Evolutionary conservation across 495 filamentous ascomycete species (phyloP).

Genomic region (Lentithecium fluviatile): DNA sequence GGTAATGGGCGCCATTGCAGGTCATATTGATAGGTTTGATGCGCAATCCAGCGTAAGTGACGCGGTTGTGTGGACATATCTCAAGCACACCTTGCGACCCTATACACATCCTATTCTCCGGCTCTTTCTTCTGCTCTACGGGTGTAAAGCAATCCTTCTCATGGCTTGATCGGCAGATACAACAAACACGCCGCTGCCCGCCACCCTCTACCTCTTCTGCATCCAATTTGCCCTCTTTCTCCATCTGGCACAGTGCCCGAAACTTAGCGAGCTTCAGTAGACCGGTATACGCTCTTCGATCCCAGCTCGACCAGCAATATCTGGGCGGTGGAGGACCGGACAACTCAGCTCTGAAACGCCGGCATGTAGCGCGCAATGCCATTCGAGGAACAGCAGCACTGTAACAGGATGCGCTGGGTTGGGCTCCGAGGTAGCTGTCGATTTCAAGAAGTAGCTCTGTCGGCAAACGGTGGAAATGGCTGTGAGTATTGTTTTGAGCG

Average conservation of each 20-base stretch:
- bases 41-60: neutral
- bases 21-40: neutral
- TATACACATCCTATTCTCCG: conserved; percentile 11
- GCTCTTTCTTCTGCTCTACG: conserved; percentile 3
- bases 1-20: neutral
- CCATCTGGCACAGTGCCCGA: neutral
- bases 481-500: neutral
- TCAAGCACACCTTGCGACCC: conserved; percentile 6
- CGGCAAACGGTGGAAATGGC: conserved; percentile 6
- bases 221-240: neutral
- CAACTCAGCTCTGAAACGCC: conserved; percentile 4
- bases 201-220: too few relatives aligned
- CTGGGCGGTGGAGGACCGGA: neutral
- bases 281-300: conserved; percentile 10
- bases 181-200: neutral
- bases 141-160: neutral
- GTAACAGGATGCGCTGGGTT: neutral
- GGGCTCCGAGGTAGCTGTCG: neutral
- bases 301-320: neutral
- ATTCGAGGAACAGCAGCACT: neutral
- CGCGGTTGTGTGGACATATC: conserved; percentile 7
- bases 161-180: neutral
- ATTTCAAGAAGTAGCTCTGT: conserved; percentile 5
- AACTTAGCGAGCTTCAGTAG: neutral
- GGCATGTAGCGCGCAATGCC: conserved; percentile 9